These are phyloP conservation scores for Camelina laxa DNA, from an alignment of 345 rosid genomes.

Conservation along the genomic window DNA sequence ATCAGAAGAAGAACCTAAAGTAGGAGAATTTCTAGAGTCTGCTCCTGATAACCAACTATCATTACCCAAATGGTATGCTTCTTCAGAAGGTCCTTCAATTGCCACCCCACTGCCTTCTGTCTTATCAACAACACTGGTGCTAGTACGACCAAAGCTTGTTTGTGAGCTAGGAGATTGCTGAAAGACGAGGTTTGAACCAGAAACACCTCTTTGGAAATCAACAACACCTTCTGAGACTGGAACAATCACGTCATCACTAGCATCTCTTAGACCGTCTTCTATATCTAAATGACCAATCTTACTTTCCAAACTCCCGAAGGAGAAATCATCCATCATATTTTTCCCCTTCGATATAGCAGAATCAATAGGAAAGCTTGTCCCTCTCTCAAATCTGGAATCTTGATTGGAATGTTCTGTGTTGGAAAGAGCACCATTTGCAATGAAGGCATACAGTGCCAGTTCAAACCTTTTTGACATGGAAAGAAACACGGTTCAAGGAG, in stretches of 20 bases:
- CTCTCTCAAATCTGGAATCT: constrained; percentile 59
- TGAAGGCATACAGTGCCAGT: constrained; percentile 74
- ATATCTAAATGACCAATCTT: constrained; percentile 60
- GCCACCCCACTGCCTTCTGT: constrained; percentile 58
- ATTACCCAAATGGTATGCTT: constrained; percentile 62
- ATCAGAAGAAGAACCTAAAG: constrained; percentile 62
- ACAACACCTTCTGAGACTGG: constrained; percentile 61
- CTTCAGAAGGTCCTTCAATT: constrained; percentile 90
- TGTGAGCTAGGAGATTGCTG: constrained; percentile 53
- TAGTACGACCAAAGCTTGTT: constrained; percentile 49
- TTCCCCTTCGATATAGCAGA: constrained; percentile 61
- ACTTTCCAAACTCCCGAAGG: constrained; percentile 59
- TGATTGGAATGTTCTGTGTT: constrained; percentile 62
- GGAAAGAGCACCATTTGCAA: constrained; percentile 68
- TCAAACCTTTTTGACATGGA: constrained; percentile 69
- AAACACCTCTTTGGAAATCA: constrained; percentile 56
- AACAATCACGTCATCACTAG: constrained; percentile 52
- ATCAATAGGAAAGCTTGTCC: constrained; percentile 51
- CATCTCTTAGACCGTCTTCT: constrained; percentile 49
- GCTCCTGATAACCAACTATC: constrained; percentile 68
- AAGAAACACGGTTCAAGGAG: constrained; percentile 32
- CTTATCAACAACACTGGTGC: constrained; percentile 48
- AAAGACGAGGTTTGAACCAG: constrained; percentile 55
- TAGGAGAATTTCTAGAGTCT: constrained; percentile 67
- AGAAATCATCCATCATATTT: constrained; percentile 51